These are phyloP conservation scores for Zygotorulaspora mrakii DNA, from an alignment of 1,139 yeast genomes.

Conservation along the genomic window DNA sequence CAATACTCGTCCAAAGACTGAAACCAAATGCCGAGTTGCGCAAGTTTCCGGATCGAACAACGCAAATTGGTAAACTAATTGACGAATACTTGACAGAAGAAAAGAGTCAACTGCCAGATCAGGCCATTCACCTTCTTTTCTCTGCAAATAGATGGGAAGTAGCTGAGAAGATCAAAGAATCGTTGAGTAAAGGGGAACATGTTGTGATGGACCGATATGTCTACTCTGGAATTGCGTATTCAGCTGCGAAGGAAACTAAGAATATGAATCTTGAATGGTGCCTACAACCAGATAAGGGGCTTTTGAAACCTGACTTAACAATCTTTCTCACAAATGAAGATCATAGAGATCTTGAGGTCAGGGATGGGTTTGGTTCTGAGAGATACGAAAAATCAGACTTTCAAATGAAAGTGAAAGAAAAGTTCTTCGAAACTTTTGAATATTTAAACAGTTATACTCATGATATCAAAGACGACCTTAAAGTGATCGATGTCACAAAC, in stretches of 20 bases:
- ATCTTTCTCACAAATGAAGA: slow-evolving; percentile 65
- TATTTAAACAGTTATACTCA: slow-evolving; percentile 23
- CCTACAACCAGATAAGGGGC: slow-evolving; percentile 71
- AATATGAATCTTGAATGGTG: slow-evolving; percentile 74
- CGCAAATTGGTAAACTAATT: slow-evolving; percentile 75
- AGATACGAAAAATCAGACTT: slow-evolving; percentile 75
- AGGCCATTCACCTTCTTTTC: slow-evolving; percentile 81
- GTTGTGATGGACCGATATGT: slow-evolving; percentile 83
- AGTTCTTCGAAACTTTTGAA: slow-evolving; percentile 51
- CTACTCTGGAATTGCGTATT: slow-evolving; percentile 90
- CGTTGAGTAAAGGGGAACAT: slow-evolving; percentile 51
- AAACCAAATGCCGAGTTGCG: slow-evolving; percentile 44
- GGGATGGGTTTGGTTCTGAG: slow-evolving; percentile 90
- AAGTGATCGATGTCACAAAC: slow-evolving; percentile 56
- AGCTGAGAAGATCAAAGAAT: slow-evolving; percentile 44
- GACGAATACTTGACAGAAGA: slow-evolving; percentile 63
- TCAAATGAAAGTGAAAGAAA: slow-evolving; percentile 61
- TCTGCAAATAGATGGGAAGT: slow-evolving; percentile 95
- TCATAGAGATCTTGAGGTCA: slow-evolving; percentile 44
- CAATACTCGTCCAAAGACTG: slow-evolving; percentile 43
- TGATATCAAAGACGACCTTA: slow-evolving; percentile 35
- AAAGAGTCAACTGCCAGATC: slow-evolving; percentile 53
- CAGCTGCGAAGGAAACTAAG: slow-evolving; percentile 61
- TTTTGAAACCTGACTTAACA: slow-evolving; percentile 83
- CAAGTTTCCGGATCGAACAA: slow-evolving; percentile 85